These are phyloP conservation scores for Suillus paluster DNA, from an alignment of 768 basidiomycete species.

Conservation along the genomic window DNA sequence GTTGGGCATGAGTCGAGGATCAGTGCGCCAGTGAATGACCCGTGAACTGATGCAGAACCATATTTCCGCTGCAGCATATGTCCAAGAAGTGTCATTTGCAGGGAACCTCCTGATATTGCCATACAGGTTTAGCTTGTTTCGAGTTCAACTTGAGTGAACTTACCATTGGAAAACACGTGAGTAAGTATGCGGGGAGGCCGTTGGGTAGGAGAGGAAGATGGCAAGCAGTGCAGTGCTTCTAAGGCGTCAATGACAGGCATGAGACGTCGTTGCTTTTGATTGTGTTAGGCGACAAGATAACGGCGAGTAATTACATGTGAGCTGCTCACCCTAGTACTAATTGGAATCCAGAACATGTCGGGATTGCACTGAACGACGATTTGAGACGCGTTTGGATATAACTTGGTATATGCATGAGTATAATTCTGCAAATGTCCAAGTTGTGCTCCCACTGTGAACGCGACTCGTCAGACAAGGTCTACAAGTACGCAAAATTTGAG, in stretches of 20 bases:
- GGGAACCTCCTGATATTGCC: slow-evolving; percentile 21
- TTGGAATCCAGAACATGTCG: slow-evolving; percentile 23
- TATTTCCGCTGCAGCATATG: slow-evolving; percentile 25
- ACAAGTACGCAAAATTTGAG: not conserved
- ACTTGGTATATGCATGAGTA: slow-evolving; percentile 25
- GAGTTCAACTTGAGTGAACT: not conserved
- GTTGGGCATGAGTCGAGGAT: slow-evolving; percentile 29
- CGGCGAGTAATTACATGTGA: not conserved
- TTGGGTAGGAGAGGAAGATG: not conserved
- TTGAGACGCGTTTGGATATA: slow-evolving; percentile 31
- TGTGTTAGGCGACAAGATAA: not conserved
- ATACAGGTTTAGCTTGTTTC: not conserved
- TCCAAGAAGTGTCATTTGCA: slow-evolving; percentile 25
- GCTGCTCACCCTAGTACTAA: slow-evolving; percentile 18
- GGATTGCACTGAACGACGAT: slow-evolving; percentile 29
- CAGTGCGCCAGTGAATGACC: slow-evolving; percentile 18
- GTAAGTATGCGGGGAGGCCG: slow-evolving; percentile 26
- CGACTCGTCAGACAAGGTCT: not conserved
- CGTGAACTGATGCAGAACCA: slow-evolving; percentile 8
- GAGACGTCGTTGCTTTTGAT: slow-evolving; percentile 16
- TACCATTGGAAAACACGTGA: slow-evolving; percentile 37
- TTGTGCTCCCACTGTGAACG: slow-evolving; percentile 25
- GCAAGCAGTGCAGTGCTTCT: slow-evolving; percentile 25
- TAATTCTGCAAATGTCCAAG: slow-evolving; percentile 31
- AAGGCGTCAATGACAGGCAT: slow-evolving; percentile 21